phyloP scores from a whole-genome alignment of 2,329 filamentous ascomycete species.

The Beauveria australis region DNA sequence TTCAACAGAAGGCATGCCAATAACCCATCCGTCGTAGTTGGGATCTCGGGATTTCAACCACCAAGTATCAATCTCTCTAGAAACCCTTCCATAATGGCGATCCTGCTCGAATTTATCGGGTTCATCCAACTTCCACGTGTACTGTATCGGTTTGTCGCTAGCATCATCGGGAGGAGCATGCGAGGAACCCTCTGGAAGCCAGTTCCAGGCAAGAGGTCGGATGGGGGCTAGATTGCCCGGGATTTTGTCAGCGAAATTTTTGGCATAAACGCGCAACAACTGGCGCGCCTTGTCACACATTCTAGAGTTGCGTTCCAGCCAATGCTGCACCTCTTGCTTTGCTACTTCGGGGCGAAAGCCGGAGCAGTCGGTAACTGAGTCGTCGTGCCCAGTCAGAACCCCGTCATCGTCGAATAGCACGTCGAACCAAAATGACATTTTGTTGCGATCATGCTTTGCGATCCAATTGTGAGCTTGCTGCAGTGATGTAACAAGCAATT shows the following conservation, averaged over 20 bases:
- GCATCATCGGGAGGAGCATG: constrained; percentile 25
- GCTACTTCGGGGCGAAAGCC: constrained; percentile 48
- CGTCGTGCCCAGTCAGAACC: constrained; percentile 39
- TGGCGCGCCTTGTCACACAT: constrained; percentile 48
- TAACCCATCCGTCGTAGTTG: constrained; percentile 51
- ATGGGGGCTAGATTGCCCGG: constrained; percentile 43
- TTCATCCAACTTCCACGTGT: constrained; percentile 43
- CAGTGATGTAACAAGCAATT: constrained; percentile 55
- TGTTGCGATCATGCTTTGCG: constrained; percentile 60
- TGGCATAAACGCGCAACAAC: constrained; percentile 47
- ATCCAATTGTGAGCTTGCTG: constrained; percentile 64
- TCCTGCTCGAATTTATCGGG: constrained; percentile 52
- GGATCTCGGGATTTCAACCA: constrained; percentile 53
- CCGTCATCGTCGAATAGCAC: constrained; percentile 54
- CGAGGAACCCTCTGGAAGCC: constrained; percentile 35
- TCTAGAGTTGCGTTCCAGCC: constrained; percentile 52
- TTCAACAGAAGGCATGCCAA: constrained; percentile 52
- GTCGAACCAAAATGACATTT: constrained; percentile 62
- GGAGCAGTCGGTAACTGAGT: constrained; percentile 42
- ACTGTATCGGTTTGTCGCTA: constrained; percentile 36
- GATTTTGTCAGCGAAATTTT: constrained; percentile 39
- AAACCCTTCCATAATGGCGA: constrained; percentile 50
- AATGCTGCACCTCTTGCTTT: constrained; percentile 53
- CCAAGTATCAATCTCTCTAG: constrained; percentile 57
- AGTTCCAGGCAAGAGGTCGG: constrained; percentile 47